Percentiles rank a stretch among this genome's conserved stretches.
These are phyloP conservation scores for Punica granatum DNA, from an alignment of 345 rosid species.

Conservation along the genomic window DNA sequence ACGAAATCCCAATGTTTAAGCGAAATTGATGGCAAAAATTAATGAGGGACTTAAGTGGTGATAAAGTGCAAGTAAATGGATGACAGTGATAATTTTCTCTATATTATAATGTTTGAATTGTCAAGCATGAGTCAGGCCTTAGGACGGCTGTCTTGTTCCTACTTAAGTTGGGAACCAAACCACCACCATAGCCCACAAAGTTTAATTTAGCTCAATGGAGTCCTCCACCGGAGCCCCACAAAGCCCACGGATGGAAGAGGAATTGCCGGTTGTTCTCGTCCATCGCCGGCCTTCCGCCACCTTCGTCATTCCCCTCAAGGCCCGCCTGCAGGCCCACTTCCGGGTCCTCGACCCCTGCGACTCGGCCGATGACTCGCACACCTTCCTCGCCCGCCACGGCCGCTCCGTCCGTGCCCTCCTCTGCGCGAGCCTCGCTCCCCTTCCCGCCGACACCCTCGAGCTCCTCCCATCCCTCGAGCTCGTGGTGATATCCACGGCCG, in stretches of 20 bases:
- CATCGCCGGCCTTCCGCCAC: neutral
- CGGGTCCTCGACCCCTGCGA: neutral
- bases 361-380: conserved; percentile 12
- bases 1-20: too few species aligned
- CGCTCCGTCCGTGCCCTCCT: conserved; percentile 27
- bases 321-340: conserved; percentile 1
- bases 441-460: conserved; percentile 24
- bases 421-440: conserved; percentile 16
- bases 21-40: too few species aligned
- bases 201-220: neutral
- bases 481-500: conserved; percentile 31
- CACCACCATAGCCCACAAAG: neutral
- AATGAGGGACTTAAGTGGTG: too few species aligned
- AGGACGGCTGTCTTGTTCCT: too few species aligned
- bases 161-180: too few species aligned
- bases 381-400: conserved; percentile 17
- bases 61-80: too few species aligned
- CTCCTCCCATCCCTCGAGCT: conserved; percentile 25
- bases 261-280: neutral
- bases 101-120: too few species aligned
- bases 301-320: neutral
- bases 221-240: neutral
- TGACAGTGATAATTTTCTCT: too few species aligned
- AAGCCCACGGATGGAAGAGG: neutral
- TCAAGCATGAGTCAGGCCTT: too few species aligned